Evolutionary conservation across 2,329 filamentous ascomycete species (phyloP).

Genomic region (Cordyceps tenuipes): DNA sequence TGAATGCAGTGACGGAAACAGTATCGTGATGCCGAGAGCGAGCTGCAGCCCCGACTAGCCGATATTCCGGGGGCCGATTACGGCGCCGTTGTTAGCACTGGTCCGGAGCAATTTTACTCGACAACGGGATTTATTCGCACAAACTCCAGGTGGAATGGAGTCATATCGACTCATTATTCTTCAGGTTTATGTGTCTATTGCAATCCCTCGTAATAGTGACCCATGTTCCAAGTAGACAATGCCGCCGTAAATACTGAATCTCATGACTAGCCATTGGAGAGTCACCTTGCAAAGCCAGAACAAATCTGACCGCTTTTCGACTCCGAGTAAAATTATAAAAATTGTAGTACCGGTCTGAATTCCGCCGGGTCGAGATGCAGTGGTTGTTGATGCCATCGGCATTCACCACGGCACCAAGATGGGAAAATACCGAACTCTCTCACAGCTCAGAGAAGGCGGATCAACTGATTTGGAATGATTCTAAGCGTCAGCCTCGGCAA

Average conservation of each 20-base stretch:
- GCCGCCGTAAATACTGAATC: neutral
- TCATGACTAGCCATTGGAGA: neutral
- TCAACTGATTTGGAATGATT: too few relatives aligned
- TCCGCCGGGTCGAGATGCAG: too few relatives aligned
- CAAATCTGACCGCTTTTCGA: neutral
- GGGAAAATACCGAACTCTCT: too few relatives aligned
- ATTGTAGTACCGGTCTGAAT: too few relatives aligned
- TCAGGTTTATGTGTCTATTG: neutral
- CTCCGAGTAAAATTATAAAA: too few relatives aligned
- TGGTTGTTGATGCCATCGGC: too few relatives aligned
- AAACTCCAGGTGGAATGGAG: neutral
- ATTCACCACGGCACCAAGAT: too few relatives aligned
- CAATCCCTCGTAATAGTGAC: neutral
- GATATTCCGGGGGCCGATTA: neutral
- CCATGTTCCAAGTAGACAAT: neutral
- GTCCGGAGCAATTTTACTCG: too few relatives aligned
- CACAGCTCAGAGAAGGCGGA: too few relatives aligned
- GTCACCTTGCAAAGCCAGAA: neutral
- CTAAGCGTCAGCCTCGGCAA: slow-evolving; percentile 40
- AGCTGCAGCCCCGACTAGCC: neutral
- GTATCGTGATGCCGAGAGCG: neutral
- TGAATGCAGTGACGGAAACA: neutral
- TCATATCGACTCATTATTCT: slow-evolving; percentile 2
- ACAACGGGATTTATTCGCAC: neutral
- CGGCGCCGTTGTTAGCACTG: slow-evolving; percentile 2